Percentiles rank a stretch among this genome's conserved stretches.
These are phyloP conservation scores for Elaeis oleifera DNA, from an alignment of 202 grass and related monocot genomes.

Conservation along the genomic window DNA sequence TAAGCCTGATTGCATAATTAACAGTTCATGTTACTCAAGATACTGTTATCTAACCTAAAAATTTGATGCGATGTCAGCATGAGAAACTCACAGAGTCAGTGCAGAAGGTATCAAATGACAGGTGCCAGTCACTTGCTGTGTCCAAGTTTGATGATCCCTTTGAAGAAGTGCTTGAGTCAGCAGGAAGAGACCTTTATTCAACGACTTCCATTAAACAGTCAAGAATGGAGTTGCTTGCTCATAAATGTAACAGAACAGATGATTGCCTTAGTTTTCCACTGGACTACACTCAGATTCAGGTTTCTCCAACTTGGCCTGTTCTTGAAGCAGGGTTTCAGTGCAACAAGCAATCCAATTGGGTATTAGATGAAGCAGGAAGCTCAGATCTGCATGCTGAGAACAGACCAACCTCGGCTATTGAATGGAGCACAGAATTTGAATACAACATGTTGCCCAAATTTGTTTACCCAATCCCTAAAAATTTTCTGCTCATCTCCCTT, in stretches of 20 bases:
- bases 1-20: conserved; percentile 22
- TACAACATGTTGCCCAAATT: conserved; percentile 19
- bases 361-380: conserved; percentile 23
- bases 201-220: background rate
- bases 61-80: background rate
- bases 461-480: conserved; percentile 14
- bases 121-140: background rate
- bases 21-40: conserved; percentile 11
- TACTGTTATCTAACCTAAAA: conserved; percentile 18
- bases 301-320: conserved; percentile 27
- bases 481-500: conserved; percentile 12
- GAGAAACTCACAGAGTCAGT: background rate
- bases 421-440: conserved; percentile 31
- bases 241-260: conserved; percentile 16
- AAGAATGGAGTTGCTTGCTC: conserved; percentile 5
- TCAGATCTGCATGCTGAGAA: conserved; percentile 14
- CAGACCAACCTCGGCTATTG: conserved; percentile 14
- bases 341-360: conserved; percentile 29
- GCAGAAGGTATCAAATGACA: background rate
- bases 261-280: conserved; percentile 32
- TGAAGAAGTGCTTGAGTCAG: background rate
- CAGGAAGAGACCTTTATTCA: background rate
- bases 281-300: conserved; percentile 4
- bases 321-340: conserved; percentile 17
- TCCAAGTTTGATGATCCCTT: background rate